Percentiles rank a stretch among this genome's conserved stretches.
Evolutionary conservation across 441 rosid species (phyloP).

Genomic region (Aleurites moluccanus): DNA sequence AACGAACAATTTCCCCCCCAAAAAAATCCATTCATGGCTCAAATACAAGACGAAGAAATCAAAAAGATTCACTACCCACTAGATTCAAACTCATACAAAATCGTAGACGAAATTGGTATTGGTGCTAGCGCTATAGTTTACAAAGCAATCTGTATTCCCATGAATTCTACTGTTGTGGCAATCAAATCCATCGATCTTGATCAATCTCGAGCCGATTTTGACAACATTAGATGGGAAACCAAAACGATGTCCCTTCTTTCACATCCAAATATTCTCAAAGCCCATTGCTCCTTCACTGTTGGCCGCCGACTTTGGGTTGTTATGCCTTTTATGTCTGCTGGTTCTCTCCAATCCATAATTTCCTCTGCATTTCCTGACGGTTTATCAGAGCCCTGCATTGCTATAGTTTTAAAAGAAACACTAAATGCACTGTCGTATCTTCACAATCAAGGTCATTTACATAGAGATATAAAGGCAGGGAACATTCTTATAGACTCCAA

Average conservation of each 20-base stretch:
- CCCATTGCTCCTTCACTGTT: conserved; percentile 75
- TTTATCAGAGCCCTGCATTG: conserved; percentile 64
- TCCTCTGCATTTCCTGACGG: conserved; percentile 59
- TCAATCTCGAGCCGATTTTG: conserved; percentile 56
- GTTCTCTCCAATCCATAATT: conserved; percentile 78
- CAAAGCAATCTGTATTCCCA: conserved; percentile 67
- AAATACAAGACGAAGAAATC: conserved; percentile 28
- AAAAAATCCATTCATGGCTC: conserved; percentile 34
- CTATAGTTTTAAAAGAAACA: conserved; percentile 63
- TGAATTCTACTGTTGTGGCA: conserved; percentile 58
- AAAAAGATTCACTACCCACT: conserved; percentile 53
- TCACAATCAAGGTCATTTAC: conserved; percentile 75
- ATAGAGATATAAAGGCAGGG: conserved; percentile 77
- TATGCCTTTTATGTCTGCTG: conserved; percentile 89
- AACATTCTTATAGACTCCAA: conserved; percentile 64
- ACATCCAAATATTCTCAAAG: conserved; percentile 73
- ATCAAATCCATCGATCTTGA: conserved; percentile 83
- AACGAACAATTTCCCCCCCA: background rate
- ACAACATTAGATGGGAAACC: conserved; percentile 60
- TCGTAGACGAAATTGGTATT: conserved; percentile 60
- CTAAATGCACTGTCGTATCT: conserved; percentile 67
- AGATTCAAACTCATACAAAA: conserved; percentile 55
- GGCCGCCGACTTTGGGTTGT: conserved; percentile 81
- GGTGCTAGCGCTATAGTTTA: conserved; percentile 79
- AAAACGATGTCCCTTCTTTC: conserved; percentile 77